Conservation (phyloP, 345 rosid species). For the Eucalyptus cloeziana region DNA sequence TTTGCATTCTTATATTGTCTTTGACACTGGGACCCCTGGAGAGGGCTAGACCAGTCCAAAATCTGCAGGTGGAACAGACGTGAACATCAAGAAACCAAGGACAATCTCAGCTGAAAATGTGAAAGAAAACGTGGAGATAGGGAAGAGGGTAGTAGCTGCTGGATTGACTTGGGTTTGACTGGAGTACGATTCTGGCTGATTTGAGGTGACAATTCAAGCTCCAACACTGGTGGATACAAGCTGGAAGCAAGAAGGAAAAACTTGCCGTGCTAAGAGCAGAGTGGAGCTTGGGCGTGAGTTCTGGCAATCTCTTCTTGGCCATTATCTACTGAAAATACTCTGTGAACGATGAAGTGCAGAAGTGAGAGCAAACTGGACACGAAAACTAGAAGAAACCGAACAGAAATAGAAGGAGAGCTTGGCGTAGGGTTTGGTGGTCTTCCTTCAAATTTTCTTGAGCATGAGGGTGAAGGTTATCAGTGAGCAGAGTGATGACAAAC, state of each 20-base stretch:
- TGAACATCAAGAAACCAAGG: not conserved
- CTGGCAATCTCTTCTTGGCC: rapidly evolving
- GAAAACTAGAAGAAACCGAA: not conserved
- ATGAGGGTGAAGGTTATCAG: not conserved
- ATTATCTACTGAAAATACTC: not conserved
- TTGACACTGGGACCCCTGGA: no score
- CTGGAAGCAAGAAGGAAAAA: not conserved
- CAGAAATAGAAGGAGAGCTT: not conserved
- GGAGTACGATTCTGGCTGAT: not conserved
- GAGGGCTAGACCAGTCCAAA: not conserved
- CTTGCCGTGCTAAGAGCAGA: not conserved
- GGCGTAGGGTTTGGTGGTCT: not conserved
- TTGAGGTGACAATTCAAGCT: not conserved
- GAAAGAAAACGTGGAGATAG: not conserved
- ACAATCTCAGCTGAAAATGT: not conserved
- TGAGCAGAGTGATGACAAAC: not conserved
- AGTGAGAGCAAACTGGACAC: not conserved
- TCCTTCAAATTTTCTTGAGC: not conserved
- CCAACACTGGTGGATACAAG: not conserved
- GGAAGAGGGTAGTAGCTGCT: not conserved
- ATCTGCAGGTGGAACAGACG: not conserved
- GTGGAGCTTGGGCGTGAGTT: not conserved
- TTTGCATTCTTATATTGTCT: no score
- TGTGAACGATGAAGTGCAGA: not conserved
- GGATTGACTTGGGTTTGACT: not conserved